Evolutionary conservation across 176 grass and related monocot species (phyloP), one percentile per base, ranked within the genome.

Genomic region (Oryza glumipatula): DNA sequence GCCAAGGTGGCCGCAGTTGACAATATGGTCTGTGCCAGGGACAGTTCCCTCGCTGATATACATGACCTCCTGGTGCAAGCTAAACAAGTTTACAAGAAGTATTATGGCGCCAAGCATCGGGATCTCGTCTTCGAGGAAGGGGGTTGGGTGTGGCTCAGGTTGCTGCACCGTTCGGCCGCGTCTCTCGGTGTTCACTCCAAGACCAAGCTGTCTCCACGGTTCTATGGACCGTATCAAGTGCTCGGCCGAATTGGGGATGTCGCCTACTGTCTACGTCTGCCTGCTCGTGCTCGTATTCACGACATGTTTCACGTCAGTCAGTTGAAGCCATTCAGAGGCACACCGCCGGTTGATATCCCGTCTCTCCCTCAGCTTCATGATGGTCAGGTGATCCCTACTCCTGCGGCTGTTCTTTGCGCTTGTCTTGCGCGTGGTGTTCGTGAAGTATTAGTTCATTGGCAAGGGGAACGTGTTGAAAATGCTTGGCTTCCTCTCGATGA

Each of bases 331-430:
- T 61, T n/a, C 7, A 0, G 6, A 0, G 19, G 56, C 2, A 3
- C 5, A 0, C 56, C 56, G 2, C 19, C 56, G 0, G 0, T 1
- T 0, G 0, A 0, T 0, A 3, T 7, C 1, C 56, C 7, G 2
- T 2, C 21, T 61, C 21, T 61, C 0, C 56, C 56, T n/a, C 7
- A 5, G 2, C 17, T 61, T 3, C 21, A 22, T 7, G 3, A 61
- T 10, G 19, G 21, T 0, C 0, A 2, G 0, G 21, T 61, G 2
- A 1, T n/a, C 1, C 56, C 21, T 61, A 2, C 2, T 1, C 17
- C 21, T 7, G 0, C 2, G 0, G 7, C 6, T 9, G 21, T 61
- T 19, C 2, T 23, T 3, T 21, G 6, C 2, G 21, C 56, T 2
- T 7, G 21, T 3, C 0, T 61, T 13, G 5, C 15, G 7, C 7